Evolutionary conservation across 352 stramenopile genomes (phyloP).

Genomic region (Phytophthora europaea): DNA sequence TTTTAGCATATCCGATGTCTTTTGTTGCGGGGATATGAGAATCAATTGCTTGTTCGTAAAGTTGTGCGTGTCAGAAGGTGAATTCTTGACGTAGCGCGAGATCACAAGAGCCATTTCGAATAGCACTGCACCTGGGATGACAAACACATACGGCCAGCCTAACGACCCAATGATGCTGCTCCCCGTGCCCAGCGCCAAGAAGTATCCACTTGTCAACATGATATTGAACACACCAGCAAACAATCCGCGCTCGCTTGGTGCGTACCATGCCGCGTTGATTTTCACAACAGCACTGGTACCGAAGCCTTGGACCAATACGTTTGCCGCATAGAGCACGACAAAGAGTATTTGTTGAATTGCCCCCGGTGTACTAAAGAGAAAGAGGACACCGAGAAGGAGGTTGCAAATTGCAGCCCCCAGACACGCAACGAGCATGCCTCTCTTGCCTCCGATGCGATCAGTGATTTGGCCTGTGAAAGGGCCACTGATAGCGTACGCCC

Average conservation of each 20-base stretch:
- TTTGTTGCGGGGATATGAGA: not conserved
- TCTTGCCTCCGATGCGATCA: slow-evolving; percentile 66
- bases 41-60: slow-evolving; percentile 2
- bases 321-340: slow-evolving; percentile 60
- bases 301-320: slow-evolving; percentile 74
- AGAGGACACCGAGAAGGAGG: slow-evolving; percentile 55
- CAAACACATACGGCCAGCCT: slow-evolving; percentile 68
- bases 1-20: not conserved
- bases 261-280: slow-evolving; percentile 77
- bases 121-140: slow-evolving; percentile 52
- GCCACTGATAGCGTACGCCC: slow-evolving; percentile 63
- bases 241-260: slow-evolving; percentile 59
- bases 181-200: slow-evolving; percentile 60
- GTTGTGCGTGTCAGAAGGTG: slow-evolving; percentile 45
- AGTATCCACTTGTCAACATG: slow-evolving; percentile 76
- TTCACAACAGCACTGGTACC: slow-evolving; percentile 77
- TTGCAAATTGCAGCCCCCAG: slow-evolving; percentile 66
- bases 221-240: slow-evolving; percentile 82
- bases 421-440: slow-evolving; percentile 70
- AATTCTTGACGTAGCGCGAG: slow-evolving; percentile 61
- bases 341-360: slow-evolving; percentile 51
- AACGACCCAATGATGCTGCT: slow-evolving; percentile 61
- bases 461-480: slow-evolving; percentile 73
- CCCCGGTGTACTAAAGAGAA: slow-evolving; percentile 43
- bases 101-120: slow-evolving; percentile 60